A percentile compares a stretch with the other conserved stretches of the same genome.
Conservation (phyloP, 306 rosid genomes). For the Carpinus fangiana region DNA sequence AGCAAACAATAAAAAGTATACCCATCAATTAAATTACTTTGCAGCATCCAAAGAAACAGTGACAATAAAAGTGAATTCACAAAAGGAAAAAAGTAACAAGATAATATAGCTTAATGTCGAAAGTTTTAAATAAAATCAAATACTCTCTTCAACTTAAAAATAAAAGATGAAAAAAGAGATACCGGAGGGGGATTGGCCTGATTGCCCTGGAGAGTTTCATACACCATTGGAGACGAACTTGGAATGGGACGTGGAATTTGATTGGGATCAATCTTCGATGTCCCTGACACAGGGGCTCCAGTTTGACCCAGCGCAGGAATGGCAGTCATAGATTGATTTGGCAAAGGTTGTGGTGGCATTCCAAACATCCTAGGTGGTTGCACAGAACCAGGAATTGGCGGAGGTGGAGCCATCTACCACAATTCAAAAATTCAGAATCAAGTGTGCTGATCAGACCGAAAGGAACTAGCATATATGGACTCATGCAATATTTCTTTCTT, state of each 20-base stretch:
- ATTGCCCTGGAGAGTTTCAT: constrained; percentile 89
- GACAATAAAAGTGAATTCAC: constrained; percentile 15
- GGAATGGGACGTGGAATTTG: constrained; percentile 96
- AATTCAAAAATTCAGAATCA: constrained; percentile 31
- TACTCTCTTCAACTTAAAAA: background rate
- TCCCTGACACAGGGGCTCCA: constrained; percentile 82
- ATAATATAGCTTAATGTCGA: constrained; percentile 1
- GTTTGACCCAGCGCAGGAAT: constrained; percentile 82
- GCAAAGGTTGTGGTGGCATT: constrained; percentile 74
- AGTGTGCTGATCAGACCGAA: constrained; percentile 18
- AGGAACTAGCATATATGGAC: constrained; percentile 20
- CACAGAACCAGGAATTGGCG: constrained; percentile 59
- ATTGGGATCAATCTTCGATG: constrained; percentile 93
- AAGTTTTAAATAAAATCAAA: constrained; percentile 8
- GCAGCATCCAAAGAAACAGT: constrained; percentile 12
- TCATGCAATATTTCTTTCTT: constrained; percentile 3
- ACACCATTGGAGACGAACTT: constrained; percentile 69
- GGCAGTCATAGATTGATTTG: constrained; percentile 89
- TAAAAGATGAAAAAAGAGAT: constrained; percentile 23
- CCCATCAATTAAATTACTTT: constrained; percentile 25
- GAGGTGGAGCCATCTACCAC: constrained; percentile 61
- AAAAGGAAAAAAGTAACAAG: constrained; percentile 10
- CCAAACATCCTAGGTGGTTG: constrained; percentile 91
- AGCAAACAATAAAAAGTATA: constrained; percentile 19
- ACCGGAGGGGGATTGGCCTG: constrained; percentile 98